Evolutionary conservation across 2,329 filamentous ascomycete species (phyloP).

Genomic region (Verticillium isaacii): DNA sequence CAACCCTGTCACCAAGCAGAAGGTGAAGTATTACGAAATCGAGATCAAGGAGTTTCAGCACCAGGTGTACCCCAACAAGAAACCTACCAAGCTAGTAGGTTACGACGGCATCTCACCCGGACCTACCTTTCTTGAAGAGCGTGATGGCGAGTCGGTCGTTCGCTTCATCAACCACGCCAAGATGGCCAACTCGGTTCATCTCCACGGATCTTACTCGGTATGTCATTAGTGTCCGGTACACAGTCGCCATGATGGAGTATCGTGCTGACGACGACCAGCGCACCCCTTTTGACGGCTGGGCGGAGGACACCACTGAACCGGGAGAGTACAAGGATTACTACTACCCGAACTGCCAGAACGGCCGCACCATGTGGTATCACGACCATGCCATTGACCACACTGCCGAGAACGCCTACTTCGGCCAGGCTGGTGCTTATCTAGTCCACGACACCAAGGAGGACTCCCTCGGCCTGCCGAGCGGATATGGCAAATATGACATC

Average conservation of each 20-base stretch:
- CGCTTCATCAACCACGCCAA: constrained; percentile 40
- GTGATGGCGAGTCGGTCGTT: constrained; percentile 42
- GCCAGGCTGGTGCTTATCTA: constrained; percentile 47
- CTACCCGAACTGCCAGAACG: constrained; percentile 46
- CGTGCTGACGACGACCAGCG: constrained; percentile 15
- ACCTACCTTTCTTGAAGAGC: constrained; percentile 39
- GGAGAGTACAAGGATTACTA: constrained; percentile 52
- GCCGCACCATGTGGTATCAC: constrained; percentile 49
- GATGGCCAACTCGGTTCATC: constrained; percentile 36
- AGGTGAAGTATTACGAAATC: constrained; percentile 23
- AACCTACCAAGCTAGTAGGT: constrained; percentile 22
- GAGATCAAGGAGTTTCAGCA: constrained; percentile 17
- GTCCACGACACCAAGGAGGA: constrained; percentile 40
- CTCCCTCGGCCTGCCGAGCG: constrained; percentile 34
- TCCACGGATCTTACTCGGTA: constrained; percentile 42
- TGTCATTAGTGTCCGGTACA: background rate
- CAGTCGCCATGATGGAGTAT: background rate
- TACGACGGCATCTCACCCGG: constrained; percentile 47
- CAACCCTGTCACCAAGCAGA: constrained; percentile 24
- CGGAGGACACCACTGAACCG: constrained; percentile 37
- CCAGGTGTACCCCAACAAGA: constrained; percentile 17
- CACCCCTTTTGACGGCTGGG: constrained; percentile 42
- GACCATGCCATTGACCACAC: constrained; percentile 32
- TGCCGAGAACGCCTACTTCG: constrained; percentile 45
- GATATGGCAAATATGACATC: constrained; percentile 36